Evolutionary conservation across 352 stramenopile species (phyloP), one percentile per base, ranked within the genome.

Genomic region (Pythium monospermum): DNA sequence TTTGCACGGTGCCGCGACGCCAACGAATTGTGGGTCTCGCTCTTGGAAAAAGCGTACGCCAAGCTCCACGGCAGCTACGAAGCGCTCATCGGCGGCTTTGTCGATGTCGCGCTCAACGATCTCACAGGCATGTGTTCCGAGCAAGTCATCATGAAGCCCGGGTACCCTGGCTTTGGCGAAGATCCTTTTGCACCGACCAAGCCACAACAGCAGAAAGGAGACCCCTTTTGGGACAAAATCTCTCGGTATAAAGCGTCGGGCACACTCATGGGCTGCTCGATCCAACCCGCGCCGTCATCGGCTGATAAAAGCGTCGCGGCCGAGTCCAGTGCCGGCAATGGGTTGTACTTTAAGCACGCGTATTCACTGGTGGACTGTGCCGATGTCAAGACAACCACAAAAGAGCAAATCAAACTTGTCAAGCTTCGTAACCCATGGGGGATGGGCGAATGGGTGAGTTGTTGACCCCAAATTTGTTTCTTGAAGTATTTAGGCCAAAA

Each of bases 1-100:
- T 94, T 92, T 54, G 83, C 78, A 15, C 74, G 83, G 3, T 93
- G 83, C 57, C 81, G 76, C 13, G 85, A 95, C 55, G 78, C 75
- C 6, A 85, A 96, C 32, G 86, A 96, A 44, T 59, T 96, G 0
- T 96, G 85, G 87, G 87, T 96, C 3, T 69, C 83, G 1, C 40
- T 97, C 8, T 45, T 97, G 0, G 88, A 97, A 54, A 98, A 98
- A 45, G 91, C 89, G 2, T 97, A 96, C 48, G 91, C 91, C 5
- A 97, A 97, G 57, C 68, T 97, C 2, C 77, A 96, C 46, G 85
- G 85, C 15, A 91, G 71, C 47, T 97, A 96, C 44, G 86, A 96
- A 45, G 55, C 75, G 0, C 60, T 96, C 7, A 96, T 96, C 41
- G 88, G 91, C 26, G 91, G 91, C 13, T 96, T 94, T 35, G 71